Percentiles rank a stretch among this genome's conserved stretches.
Evolutionary conservation across 1,284 basidiomycete genomes (phyloP).

Genomic region (Cystobasidium slooffiae): DNA sequence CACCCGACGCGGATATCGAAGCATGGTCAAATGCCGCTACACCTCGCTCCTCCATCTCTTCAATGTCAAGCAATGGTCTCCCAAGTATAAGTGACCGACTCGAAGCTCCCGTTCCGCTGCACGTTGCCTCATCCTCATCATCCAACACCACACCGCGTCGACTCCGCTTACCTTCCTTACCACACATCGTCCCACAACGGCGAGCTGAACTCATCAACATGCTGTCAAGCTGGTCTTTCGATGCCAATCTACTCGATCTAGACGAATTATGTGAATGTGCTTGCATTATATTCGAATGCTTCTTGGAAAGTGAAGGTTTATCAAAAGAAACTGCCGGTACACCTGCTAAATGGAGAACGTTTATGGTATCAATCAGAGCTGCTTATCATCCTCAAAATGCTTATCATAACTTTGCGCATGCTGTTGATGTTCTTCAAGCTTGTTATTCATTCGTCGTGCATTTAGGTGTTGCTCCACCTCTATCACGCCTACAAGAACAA

Average conservation of each 20-base stretch:
- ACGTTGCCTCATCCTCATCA: not conserved
- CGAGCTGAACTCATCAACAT: slow-evolving; percentile 62
- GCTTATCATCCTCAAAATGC: slow-evolving; percentile 87
- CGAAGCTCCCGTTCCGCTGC: not conserved
- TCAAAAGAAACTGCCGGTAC: slow-evolving; percentile 1
- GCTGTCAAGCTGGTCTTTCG: slow-evolving; percentile 81
- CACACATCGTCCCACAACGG: slow-evolving; percentile 45
- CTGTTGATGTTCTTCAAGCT: slow-evolving; percentile 90
- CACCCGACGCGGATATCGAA: slow-evolving; percentile 9
- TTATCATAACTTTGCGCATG: slow-evolving; percentile 95
- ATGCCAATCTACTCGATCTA: slow-evolving; percentile 76
- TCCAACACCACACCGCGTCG: not conserved
- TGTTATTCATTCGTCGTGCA: slow-evolving; percentile 78
- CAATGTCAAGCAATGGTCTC: slow-evolving; percentile 13
- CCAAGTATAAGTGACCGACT: slow-evolving; percentile 15
- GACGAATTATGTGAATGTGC: slow-evolving; percentile 80
- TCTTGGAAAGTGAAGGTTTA: slow-evolving; percentile 69
- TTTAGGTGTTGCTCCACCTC: slow-evolving; percentile 77
- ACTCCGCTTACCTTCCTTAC: slow-evolving; percentile 19
- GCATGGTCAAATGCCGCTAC: slow-evolving; percentile 20
- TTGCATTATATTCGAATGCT: slow-evolving; percentile 68
- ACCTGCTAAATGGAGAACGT: slow-evolving; percentile 67
- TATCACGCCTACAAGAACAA: slow-evolving; percentile 61
- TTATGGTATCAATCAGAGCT: slow-evolving; percentile 77
- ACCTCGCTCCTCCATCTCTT: slow-evolving; percentile 39